Evolutionary conservation across 2,329 filamentous ascomycete genomes (phyloP).

Genomic region (Cercospora citrullina): DNA sequence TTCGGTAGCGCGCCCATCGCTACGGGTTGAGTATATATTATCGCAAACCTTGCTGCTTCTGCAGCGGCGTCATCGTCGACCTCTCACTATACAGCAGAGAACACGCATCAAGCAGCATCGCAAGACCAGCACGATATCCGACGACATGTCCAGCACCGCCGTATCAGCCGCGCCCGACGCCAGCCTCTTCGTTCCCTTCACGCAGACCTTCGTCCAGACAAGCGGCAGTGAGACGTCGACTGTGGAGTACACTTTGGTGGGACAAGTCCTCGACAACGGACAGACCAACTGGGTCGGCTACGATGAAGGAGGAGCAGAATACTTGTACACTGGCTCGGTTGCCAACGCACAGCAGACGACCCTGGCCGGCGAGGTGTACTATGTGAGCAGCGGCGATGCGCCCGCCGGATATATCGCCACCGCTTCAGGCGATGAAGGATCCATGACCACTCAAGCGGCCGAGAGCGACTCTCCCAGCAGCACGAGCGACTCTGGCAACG

Average conservation of each 20-base stretch:
- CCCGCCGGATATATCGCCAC: constrained; percentile 13
- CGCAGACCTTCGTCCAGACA: constrained; percentile 18
- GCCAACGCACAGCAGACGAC: constrained; percentile 12
- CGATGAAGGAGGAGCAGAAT: constrained; percentile 34
- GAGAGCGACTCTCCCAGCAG: constrained; percentile 1
- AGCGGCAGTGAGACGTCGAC: constrained; percentile 10
- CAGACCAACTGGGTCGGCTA: constrained; percentile 42
- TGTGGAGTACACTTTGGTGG: constrained; percentile 16
- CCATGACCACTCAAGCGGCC: not conserved
- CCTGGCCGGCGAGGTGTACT: constrained; percentile 13
- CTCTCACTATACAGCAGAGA: not conserved
- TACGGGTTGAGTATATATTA: constrained; percentile 8
- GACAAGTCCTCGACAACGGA: constrained; percentile 55
- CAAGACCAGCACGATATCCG: not conserved
- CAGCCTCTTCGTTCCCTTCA: constrained; percentile 35
- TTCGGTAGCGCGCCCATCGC: constrained; percentile 10
- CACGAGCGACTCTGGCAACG: not conserved
- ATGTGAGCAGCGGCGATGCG: constrained; percentile 11
- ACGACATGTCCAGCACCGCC: constrained; percentile 12
- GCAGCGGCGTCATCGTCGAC: constrained; percentile 2
- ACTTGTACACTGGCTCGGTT: constrained; percentile 14
- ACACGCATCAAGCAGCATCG: not conserved
- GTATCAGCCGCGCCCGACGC: constrained; percentile 7
- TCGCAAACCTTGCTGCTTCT: constrained; percentile 1
- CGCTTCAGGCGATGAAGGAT: not conserved